Evolutionary conservation across 495 filamentous ascomycete genomes (phyloP).

Genomic region (Viridothelium virens): DNA sequence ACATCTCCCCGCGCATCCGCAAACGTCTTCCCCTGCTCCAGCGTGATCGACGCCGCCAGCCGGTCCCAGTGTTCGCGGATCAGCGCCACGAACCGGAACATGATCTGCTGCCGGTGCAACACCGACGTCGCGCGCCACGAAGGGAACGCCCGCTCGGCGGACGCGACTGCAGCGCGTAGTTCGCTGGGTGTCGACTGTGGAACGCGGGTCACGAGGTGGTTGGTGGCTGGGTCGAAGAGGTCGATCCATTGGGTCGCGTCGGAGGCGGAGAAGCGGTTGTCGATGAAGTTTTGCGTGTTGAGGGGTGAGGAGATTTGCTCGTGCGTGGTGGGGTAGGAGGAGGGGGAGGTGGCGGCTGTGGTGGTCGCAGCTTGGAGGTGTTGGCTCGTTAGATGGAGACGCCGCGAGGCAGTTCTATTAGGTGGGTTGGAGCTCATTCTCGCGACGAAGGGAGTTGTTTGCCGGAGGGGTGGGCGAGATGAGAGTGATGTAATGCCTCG

Average conservation of each 20-base stretch:
- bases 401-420: conserved; percentile 29
- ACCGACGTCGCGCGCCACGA: conserved; percentile 78
- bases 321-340: conserved; percentile 74
- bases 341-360: conserved; percentile 51
- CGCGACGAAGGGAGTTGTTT: conserved; percentile 19
- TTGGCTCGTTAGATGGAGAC: conserved; percentile 35
- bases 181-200: conserved; percentile 90
- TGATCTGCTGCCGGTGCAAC: conserved; percentile 82
- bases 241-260: conserved; percentile 78
- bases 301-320: conserved; percentile 62
- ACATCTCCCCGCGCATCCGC: conserved; percentile 94
- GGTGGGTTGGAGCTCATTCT: conserved; percentile 28
- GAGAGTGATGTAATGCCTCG: conserved; percentile 24
- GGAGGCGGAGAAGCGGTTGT: conserved; percentile 82
- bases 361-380: conserved; percentile 43
- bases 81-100: conserved; percentile 89
- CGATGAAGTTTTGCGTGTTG: conserved; percentile 83
- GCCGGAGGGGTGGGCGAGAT: conserved; percentile 13
- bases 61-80: conserved; percentile 95
- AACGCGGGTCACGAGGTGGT: conserved; percentile 96
- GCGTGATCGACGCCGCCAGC: conserved; percentile 86
- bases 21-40: conserved; percentile 98
- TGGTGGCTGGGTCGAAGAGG: conserved; percentile 89
- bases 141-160: conserved; percentile 84
- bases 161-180: conserved; percentile 76